These are phyloP conservation scores for Gentiana straminea DNA, from an alignment of 257 asterid genomes.

Conservation along the genomic window DNA sequence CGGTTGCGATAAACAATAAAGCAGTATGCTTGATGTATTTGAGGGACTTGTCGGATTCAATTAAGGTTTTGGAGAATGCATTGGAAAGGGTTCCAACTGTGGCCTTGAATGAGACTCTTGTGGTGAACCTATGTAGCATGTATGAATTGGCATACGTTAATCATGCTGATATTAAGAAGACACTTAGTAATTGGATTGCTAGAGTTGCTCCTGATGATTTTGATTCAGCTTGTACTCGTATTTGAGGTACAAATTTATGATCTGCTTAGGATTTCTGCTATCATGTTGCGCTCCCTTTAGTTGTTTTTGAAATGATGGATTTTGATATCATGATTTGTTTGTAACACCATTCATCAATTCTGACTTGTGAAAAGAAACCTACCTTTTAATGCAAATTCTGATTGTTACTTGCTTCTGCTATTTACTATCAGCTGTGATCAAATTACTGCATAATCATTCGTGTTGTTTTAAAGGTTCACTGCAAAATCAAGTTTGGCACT, in stretches of 20 bases:
- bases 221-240: conserved; percentile 76
- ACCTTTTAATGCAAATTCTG: too few relatives aligned
- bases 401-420: too few relatives aligned
- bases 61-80: conserved; percentile 86
- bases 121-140: conserved; percentile 95
- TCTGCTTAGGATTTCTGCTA: too few relatives aligned
- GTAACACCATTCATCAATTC: too few relatives aligned
- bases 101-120: conserved; percentile 80
- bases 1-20: conserved; percentile 80
- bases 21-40: conserved; percentile 95
- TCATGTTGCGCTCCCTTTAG: neutral
- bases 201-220: conserved; percentile 98
- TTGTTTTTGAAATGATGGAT: neutral
- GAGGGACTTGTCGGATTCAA: conserved; percentile 91
- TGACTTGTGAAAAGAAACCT: too few relatives aligned
- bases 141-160: conserved; percentile 93
- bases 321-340: neutral
- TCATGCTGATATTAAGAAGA: conserved; percentile 75
- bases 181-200: conserved; percentile 90
- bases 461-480: too few relatives aligned
- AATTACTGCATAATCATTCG: too few relatives aligned
- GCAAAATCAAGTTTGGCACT: too few relatives aligned
- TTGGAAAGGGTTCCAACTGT: conserved; percentile 88
- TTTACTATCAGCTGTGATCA: too few relatives aligned
- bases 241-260: conserved; percentile 37